Base-by-base conservation (phyloP, 768 basidiomycete genomes). In the Chalciporus piperatus region DNA sequence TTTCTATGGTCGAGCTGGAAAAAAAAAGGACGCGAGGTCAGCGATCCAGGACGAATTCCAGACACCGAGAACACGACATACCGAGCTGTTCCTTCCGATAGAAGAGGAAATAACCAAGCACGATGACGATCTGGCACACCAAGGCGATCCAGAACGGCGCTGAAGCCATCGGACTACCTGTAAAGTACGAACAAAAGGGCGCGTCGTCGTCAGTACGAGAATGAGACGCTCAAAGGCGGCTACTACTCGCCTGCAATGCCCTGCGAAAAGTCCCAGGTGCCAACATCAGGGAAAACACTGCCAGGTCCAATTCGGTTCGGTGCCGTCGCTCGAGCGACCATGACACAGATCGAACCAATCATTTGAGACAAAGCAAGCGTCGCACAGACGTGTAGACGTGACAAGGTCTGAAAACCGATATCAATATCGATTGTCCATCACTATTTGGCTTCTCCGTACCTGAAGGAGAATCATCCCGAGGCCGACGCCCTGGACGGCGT, bases 21-120 rank as follows among this genome's bases (percentile, higher is more conserved):
- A 9, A 13, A 30, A 22, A 4, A 22, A 22, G 22, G 16, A 2
- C 28, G 11, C 32, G 12, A 19, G 11, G 16, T 11, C 10, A 48
- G 14, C 30, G n/a, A 11, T 25, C 49, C 39, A 40, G 37, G 38
- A 27, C 10, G n/a, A n/a, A 6, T 4, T 27, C 22, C 22, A 22
- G 45, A 22, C 6, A 4, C 20, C 28, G 10, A 27, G 8, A 16
- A 12, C 11, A 3, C 37, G 13, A 25, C 3, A 76, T 66, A 89
- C 88, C 70, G 54, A 96, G 81, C 68, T 96, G 93, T 71, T 96
- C 93, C 73, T 92, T 93, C 69, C 93, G 84, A 72, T 95, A 96
- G 82, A 96, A 95, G 90, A 90, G 90, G 76, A 94, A 93, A 74
- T 96, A 96, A 19, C 93, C 93, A 54, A 85, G 70, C 51, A 95